phyloP scores from a whole-genome alignment of 2,329 filamentous ascomycete genomes.

The Diaporthe caulivora region DNA sequence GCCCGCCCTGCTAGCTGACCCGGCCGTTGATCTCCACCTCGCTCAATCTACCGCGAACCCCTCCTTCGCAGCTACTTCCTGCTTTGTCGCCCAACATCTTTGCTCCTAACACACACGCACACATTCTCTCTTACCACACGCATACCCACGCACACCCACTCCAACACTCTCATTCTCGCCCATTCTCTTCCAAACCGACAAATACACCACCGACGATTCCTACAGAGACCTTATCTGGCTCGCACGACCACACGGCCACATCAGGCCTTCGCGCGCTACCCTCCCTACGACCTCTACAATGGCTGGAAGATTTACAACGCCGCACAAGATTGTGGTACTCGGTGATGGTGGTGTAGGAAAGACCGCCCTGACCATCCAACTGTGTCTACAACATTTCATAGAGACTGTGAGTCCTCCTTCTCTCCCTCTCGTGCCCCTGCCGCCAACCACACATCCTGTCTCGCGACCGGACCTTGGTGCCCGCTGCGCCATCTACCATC shows the following conservation, averaged over 20 bases:
- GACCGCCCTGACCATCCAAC: conserved; percentile 93
- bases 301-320: conserved; percentile 79
- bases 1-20: conserved; percentile 12
- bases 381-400: conserved; percentile 98
- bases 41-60: conserved; percentile 18
- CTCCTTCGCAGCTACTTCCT: conserved; percentile 25
- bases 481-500: background rate
- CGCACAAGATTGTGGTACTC: conserved; percentile 96
- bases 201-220: background rate
- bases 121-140: background rate
- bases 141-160: background rate
- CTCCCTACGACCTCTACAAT: conserved; percentile 60
- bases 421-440: conserved; percentile 2
- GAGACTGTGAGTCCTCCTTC: conserved; percentile 76
- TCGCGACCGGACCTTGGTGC: background rate
- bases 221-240: conserved; percentile 12
- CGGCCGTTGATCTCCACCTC: conserved; percentile 28
- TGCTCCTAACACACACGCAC: conserved; percentile 6
- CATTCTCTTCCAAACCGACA: background rate
- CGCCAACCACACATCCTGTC: background rate
- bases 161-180: background rate
- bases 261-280: conserved; percentile 32
- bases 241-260: conserved; percentile 45
- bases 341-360: conserved; percentile 96
- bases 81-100: conserved; percentile 21